phyloP scores from a whole-genome alignment of 768 basidiomycete species.

The Termitomyces eurrhizus region DNA sequence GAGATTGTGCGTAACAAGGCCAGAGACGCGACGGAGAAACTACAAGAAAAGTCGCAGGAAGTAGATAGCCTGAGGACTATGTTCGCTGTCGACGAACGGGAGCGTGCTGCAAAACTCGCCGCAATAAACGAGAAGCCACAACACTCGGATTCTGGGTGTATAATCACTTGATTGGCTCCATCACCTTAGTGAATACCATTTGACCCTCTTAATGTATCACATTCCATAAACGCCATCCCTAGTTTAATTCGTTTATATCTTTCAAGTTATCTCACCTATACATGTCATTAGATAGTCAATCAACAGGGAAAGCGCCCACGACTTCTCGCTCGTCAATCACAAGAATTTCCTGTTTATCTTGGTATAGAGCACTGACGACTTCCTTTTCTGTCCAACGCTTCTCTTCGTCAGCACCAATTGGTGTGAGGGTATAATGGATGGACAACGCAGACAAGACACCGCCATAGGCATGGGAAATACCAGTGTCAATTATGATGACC shows the following conservation, averaged over 20 bases:
- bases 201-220: background rate
- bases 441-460: slow-evolving; percentile 87
- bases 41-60: slow-evolving; percentile 71
- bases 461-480: slow-evolving; percentile 96
- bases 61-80: slow-evolving; percentile 62
- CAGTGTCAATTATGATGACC: slow-evolving; percentile 95
- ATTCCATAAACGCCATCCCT: background rate
- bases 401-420: slow-evolving; percentile 32
- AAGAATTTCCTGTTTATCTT: slow-evolving; percentile 47
- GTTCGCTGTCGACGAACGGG: slow-evolving; percentile 70
- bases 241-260: background rate
- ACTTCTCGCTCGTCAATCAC: slow-evolving; percentile 45
- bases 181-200: background rate
- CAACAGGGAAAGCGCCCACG: slow-evolving; percentile 33
- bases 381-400: slow-evolving; percentile 59
- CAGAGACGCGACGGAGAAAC: slow-evolving; percentile 51
- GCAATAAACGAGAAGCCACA: slow-evolving; percentile 38
- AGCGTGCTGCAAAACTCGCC: slow-evolving; percentile 48
- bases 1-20: slow-evolving; percentile 51
- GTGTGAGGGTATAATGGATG: slow-evolving; percentile 79
- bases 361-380: slow-evolving; percentile 63
- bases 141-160: slow-evolving; percentile 8
- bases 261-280: slow-evolving; percentile 6
- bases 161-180: slow-evolving; percentile 6
- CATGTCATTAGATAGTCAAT: slow-evolving; percentile 5